Conservation (phyloP, 1,139 yeast species). For the Lodderomyces margitis region DNA sequence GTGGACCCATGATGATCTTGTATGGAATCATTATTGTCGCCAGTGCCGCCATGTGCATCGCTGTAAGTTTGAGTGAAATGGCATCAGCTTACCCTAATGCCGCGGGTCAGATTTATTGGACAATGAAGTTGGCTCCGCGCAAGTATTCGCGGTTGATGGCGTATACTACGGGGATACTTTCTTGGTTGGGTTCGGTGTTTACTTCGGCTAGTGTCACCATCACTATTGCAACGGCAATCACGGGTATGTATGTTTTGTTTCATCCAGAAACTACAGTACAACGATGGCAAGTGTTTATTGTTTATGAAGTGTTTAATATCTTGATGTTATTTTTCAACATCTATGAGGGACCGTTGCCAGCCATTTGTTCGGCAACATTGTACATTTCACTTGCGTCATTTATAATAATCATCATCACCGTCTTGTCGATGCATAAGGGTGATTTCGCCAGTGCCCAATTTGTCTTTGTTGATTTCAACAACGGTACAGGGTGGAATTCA, state of each 20-base stretch:
- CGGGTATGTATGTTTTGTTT: constrained; percentile 53
- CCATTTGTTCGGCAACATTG: constrained; percentile 50
- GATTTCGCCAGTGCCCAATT: constrained; percentile 54
- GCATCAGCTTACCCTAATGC: constrained; percentile 58
- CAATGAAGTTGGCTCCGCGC: constrained; percentile 52
- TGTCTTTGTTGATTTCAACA: constrained; percentile 59
- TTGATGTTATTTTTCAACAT: constrained; percentile 52
- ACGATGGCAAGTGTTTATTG: constrained; percentile 60
- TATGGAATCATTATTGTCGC: constrained; percentile 67
- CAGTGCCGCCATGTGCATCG: constrained; percentile 36
- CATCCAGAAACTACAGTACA: constrained; percentile 42
- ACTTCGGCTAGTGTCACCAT: constrained; percentile 62
- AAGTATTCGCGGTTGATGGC: constrained; percentile 45
- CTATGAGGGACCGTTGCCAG: constrained; percentile 57
- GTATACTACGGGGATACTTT: constrained; percentile 52
- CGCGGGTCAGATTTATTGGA: constrained; percentile 66
- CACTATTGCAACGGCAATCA: constrained; percentile 45
- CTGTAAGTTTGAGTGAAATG: constrained; percentile 45
- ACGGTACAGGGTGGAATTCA: constrained; percentile 65
- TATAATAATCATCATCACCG: constrained; percentile 53
- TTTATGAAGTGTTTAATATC: constrained; percentile 39
- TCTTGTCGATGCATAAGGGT: constrained; percentile 50
- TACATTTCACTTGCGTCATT: constrained; percentile 56
- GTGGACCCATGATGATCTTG: constrained; percentile 66
- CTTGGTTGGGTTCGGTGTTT: constrained; percentile 57